Evolutionary conservation across 1,139 yeast genomes (phyloP), one percentile per base, ranked within the genome.

Genomic region (Kluyveromyces sp.): DNA sequence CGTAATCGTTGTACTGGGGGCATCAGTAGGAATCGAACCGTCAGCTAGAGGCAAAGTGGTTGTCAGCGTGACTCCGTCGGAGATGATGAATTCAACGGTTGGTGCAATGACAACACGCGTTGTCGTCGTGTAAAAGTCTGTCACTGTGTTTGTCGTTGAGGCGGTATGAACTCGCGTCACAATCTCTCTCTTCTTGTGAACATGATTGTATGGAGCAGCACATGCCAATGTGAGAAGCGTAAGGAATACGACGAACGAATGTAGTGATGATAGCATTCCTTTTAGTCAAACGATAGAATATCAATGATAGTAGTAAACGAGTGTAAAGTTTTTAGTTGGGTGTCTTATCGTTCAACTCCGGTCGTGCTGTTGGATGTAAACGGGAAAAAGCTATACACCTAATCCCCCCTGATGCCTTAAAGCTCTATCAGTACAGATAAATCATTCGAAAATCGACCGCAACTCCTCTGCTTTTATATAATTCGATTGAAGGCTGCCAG

Each of bases 141-240:
- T 74, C 13, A 70, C 68, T 2, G 83, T 78, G 22, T 57, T 52
- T 6, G 77, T 77, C 3, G 74, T 69, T 26, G 66, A 70, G n/a
- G 86, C 87, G 22, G 85, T 79, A 55, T 77, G 82, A 37, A 68
- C 65, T 56, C 83, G 71, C 9, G 88, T 81, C 45, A 81, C 69
- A 20, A 77, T 54, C 35, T 60, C 65, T 29, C 64, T 58, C 36
- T 59, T 61, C 11, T 50, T 49, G 66, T 72, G 30, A 62, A 39
- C 43, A 11, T 46, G 32, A 31, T 39, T 22, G 9, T 42, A 35
- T 11, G 63, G 63, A 16, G 43, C 36, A 29, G 51, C 41, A 17
- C 39, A 17, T 15, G 48, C 29, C 29, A 32, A 22, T n/a, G 44
- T 9, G 28, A 47, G 20, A 8, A 44, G 25, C 17, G 40, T 32